phyloP scores from a whole-genome alignment of 306 rosid genomes.

The Ochetophila trinervis region DNA sequence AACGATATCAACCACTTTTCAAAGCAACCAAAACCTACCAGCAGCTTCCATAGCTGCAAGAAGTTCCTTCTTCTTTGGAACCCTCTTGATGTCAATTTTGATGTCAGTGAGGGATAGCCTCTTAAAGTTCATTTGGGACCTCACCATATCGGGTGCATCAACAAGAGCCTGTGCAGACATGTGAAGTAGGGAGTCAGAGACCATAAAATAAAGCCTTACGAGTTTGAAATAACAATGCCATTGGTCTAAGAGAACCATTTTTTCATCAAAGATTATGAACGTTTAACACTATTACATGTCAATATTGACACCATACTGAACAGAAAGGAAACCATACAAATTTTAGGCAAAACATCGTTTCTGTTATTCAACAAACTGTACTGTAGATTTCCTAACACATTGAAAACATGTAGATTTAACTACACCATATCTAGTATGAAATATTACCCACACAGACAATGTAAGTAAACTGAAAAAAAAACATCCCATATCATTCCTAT shows the following conservation, averaged over 20 bases:
- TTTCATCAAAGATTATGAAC: neutral
- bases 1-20: neutral
- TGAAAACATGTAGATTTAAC: too few relatives aligned
- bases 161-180: conserved; percentile 63
- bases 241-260: neutral
- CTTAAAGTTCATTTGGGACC: conserved; percentile 79
- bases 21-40: conserved; percentile 32
- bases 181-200: conserved; percentile 7
- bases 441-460: too few relatives aligned
- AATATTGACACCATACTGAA: neutral
- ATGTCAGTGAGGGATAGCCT: conserved; percentile 90
- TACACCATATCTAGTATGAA: too few relatives aligned
- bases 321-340: neutral
- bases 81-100: conserved; percentile 86
- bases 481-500: too few relatives aligned
- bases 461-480: too few relatives aligned
- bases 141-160: conserved; percentile 86
- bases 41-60: conserved; percentile 88
- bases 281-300: too few relatives aligned
- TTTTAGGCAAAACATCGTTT: neutral
- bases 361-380: too few relatives aligned
- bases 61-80: conserved; percentile 87
- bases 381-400: too few relatives aligned
- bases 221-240: neutral
- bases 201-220: neutral